A percentile compares a stretch with the other conserved stretches of the same genome.
These are phyloP conservation scores for Fagopyrum esculentum DNA, from an alignment of 148 eudicot species.

Conservation along the genomic window DNA sequence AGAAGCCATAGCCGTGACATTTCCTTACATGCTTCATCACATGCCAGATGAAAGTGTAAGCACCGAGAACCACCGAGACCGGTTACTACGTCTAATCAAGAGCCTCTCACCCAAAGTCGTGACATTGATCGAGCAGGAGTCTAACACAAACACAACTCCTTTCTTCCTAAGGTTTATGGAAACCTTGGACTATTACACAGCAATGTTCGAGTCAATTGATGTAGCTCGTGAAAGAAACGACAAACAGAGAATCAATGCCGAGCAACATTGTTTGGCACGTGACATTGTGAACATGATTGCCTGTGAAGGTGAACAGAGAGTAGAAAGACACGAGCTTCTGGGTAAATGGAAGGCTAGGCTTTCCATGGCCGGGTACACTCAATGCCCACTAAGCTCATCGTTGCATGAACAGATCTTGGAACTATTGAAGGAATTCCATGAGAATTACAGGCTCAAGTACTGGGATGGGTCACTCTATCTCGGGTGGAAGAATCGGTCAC, in stretches of 20 bases:
- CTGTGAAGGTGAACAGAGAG: conserved; percentile 72
- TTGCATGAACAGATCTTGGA: conserved; percentile 29
- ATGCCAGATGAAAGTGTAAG: conserved; percentile 96
- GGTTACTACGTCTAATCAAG: conserved; percentile 64
- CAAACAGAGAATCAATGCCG: conserved; percentile 65
- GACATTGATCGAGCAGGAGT: conserved; percentile 76
- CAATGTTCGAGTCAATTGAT: conserved; percentile 86
- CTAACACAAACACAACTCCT: conserved; percentile 75
- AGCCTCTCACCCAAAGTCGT: conserved; percentile 71
- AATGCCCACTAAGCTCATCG: conserved; percentile 32
- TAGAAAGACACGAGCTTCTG: conserved; percentile 80
- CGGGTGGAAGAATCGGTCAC: conserved; percentile 62
- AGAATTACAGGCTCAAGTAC: conserved; percentile 39
- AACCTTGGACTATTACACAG: conserved; percentile 70
- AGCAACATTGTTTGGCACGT: conserved; percentile 83
- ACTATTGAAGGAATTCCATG: conserved; percentile 45
- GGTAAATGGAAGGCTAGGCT: conserved; percentile 87
- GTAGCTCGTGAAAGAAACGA: conserved; percentile 54
- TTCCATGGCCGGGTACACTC: conserved; percentile 64
- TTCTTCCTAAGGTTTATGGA: conserved; percentile 57
- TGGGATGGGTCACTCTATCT: conserved; percentile 59
- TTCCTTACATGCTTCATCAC: conserved; percentile 84
- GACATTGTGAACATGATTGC: conserved; percentile 89
- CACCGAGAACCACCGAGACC: conserved; percentile 74
- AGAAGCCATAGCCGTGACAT: conserved; percentile 79